phyloP scores from a whole-genome alignment of 306 rosid species.

The Sesbania bispinosa region DNA sequence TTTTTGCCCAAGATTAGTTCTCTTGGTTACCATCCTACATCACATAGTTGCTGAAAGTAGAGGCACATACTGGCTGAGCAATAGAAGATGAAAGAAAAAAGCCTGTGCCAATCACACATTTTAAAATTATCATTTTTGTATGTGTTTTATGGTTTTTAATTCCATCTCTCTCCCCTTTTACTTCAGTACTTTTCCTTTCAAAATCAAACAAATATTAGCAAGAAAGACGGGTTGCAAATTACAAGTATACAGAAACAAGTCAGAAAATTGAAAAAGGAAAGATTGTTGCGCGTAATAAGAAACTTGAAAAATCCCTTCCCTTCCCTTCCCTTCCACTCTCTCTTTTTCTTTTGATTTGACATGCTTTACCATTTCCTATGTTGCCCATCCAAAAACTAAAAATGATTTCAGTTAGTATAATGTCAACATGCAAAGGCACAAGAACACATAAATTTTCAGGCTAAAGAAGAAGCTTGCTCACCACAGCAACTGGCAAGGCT shows the following conservation, averaged over 20 bases:
- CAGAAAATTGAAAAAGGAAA: not conserved
- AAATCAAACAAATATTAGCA: not conserved
- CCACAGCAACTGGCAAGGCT: slow-evolving; percentile 37
- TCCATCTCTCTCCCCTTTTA: not conserved
- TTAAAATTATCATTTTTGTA: not conserved
- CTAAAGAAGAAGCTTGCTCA: slow-evolving; percentile 40
- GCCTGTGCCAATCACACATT: not conserved
- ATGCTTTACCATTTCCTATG: not conserved
- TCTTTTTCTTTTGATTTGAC: not conserved
- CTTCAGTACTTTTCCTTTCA: not conserved
- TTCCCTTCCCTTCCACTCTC: not conserved
- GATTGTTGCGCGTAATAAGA: not conserved
- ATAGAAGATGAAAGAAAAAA: not conserved
- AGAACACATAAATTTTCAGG: not conserved
- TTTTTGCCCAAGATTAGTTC: not conserved
- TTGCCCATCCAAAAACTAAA: not conserved
- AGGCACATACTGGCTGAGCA: not conserved
- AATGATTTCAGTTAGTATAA: not conserved
- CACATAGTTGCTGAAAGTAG: not conserved
- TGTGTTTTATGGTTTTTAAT: not conserved
- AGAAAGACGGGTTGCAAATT: not conserved
- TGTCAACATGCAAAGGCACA: slow-evolving; percentile 7
- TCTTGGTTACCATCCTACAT: not conserved
- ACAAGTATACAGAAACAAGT: not conserved
- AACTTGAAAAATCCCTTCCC: not conserved